Base-by-base conservation (phyloP, 1,284 basidiomycete genomes). In the Rhodofomes roseus region DNA sequence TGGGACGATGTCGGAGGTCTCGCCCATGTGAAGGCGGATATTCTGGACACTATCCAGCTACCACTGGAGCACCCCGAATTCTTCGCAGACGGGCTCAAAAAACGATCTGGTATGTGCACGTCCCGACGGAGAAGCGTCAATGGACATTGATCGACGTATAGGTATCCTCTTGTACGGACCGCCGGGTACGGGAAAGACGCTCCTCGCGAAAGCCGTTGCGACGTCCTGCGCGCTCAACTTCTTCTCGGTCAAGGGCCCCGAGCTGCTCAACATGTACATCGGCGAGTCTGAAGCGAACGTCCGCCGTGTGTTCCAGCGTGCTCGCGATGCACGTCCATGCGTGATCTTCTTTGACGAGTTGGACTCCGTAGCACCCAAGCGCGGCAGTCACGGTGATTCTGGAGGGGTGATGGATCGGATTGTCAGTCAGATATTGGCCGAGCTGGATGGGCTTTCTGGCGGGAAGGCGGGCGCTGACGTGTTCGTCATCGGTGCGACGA, bases 1-100 rank as follows among this genome's bases (percentile, higher is more conserved):
- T 99, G 97, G 97, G 95, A 98, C 74, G 97, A 99, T 71, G 91
- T 99, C 16, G 97, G 97, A 43, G 97, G 97, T 7, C 78, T 99
- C 20, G 89, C 87, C 1, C 78, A 82, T 62, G 94, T 98, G 60
- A 99, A 98, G 74, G 75, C 85, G 46, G 96, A 98, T 67, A 98
- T 99, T 59, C 79, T 99, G 65, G 96, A 99, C 68, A 99, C 96
- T 18, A 93, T 99, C 52, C 96, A 99, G 71, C 79, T 99, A 3
- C 97, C 97, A 0, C 78, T 99, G 27, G 93, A 98, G 61, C 88
- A 94, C 70, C 96, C 97, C 2, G 95, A 98, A 68, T 76, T 99
- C 1, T 99, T 99, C 74, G 83, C 88, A 5, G 87, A 91, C 61
- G 96, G 96, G 1, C 77, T 99, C 23, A 99, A 99, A 77, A 97